Percentiles rank a stretch among this genome's conserved stretches.
These are phyloP conservation scores for Fagopyrum homotropicum DNA, from an alignment of 148 eudicot species.

Conservation along the genomic window DNA sequence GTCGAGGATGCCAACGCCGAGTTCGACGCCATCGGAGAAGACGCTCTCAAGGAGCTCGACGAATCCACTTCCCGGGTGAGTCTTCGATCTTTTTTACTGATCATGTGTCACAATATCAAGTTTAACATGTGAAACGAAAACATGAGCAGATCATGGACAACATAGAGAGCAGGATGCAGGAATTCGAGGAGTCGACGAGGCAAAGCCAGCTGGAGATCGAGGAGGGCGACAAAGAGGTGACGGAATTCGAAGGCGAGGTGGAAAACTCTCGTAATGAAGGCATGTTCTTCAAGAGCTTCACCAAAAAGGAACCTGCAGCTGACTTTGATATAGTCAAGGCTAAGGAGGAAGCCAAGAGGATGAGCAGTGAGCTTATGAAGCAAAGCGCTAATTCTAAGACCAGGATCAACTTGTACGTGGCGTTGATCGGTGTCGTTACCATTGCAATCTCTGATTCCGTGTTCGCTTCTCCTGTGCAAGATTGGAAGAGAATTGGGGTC, in stretches of 20 bases:
- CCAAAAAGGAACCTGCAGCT: constrained; percentile 31
- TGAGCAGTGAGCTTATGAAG: constrained; percentile 29
- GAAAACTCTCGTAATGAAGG: constrained; percentile 63
- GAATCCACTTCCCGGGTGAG: constrained; percentile 79
- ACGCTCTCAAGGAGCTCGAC: constrained; percentile 69
- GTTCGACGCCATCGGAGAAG: constrained; percentile 69
- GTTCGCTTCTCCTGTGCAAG: constrained; percentile 32
- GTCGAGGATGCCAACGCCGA: constrained; percentile 85
- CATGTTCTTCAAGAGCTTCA: constrained; percentile 65
- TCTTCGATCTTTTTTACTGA: background rate
- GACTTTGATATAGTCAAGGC: constrained; percentile 29
- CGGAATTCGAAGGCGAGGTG: constrained; percentile 58
- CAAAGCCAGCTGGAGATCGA: constrained; percentile 47
- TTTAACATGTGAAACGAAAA: background rate
- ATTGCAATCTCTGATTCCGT: constrained; percentile 49
- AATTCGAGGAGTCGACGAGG: constrained; percentile 69
- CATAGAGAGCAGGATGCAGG: constrained; percentile 76
- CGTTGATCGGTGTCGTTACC: constrained; percentile 40
- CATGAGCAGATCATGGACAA: constrained; percentile 71
- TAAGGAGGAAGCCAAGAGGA: constrained; percentile 48
- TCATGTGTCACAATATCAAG: too few relatives aligned
- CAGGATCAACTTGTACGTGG: constrained; percentile 65
- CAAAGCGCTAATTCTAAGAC: constrained; percentile 45
- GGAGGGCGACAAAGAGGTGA: constrained; percentile 46
- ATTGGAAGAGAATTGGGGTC: constrained; percentile 48